Conservation (phyloP, 2,329 filamentous ascomycete species). For the Boeremia exigua region DNA sequence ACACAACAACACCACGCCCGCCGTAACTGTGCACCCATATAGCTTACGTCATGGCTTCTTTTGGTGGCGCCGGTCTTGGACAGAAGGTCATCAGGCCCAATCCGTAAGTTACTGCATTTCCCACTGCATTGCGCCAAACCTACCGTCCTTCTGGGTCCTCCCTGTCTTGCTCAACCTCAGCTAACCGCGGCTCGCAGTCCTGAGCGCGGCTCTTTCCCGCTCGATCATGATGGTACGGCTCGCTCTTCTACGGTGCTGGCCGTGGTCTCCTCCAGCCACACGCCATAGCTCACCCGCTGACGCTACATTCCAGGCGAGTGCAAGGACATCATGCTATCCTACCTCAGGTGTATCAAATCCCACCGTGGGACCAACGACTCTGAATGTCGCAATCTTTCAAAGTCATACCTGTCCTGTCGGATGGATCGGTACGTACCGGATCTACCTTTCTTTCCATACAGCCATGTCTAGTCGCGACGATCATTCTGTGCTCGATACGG, state of each 20-base stretch:
- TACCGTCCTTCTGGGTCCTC: constrained; percentile 3
- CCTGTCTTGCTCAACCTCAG: constrained; percentile 1
- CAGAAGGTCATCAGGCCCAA: constrained; percentile 70
- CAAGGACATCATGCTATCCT: constrained; percentile 83
- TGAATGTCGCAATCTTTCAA: constrained; percentile 83
- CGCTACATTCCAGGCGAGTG: constrained; percentile 74
- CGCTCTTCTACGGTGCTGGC: constrained; percentile 54
- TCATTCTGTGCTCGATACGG: constrained; percentile 10
- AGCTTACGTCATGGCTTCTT: constrained; percentile 43
- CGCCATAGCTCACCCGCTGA: constrained; percentile 22
- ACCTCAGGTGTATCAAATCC: constrained; percentile 85
- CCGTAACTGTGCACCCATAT: neutral
- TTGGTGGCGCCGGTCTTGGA: constrained; percentile 73
- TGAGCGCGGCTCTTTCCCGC: constrained; percentile 91
- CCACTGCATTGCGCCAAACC: constrained; percentile 13
- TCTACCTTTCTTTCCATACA: constrained; percentile 22
- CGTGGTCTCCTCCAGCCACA: neutral
- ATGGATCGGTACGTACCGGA: constrained; percentile 81
- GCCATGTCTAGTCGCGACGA: constrained; percentile 10
- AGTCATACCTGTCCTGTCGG: constrained; percentile 85
- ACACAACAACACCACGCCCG: neutral
- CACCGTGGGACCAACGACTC: constrained; percentile 84
- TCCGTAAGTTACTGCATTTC: constrained; percentile 61
- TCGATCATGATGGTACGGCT: constrained; percentile 81
- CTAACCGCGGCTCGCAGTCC: constrained; percentile 62